phyloP scores from a whole-genome alignment of 2,329 filamentous ascomycete genomes.

The Pyricularia sp. region DNA sequence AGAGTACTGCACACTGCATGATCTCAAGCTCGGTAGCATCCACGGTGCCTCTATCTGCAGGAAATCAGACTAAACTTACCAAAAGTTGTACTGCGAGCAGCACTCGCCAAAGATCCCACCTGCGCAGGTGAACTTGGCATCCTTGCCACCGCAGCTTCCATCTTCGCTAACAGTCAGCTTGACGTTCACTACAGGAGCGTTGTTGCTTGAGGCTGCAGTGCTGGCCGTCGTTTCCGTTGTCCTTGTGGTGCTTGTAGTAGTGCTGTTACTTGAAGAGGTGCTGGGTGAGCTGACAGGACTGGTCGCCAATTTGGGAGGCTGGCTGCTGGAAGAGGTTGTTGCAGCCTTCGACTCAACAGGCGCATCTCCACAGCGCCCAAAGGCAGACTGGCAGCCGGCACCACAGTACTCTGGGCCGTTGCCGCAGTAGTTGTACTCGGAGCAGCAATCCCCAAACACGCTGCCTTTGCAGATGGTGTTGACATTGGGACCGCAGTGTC shows the following conservation, averaged over 20 bases:
- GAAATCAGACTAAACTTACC: neutral
- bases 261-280: neutral
- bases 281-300: neutral
- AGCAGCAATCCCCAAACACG: constrained; percentile 8
- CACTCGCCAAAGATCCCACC: constrained; percentile 1
- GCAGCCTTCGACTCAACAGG: neutral
- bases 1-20: neutral
- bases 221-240: neutral
- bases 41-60: neutral
- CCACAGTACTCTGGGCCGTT: constrained; percentile 8
- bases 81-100: constrained; percentile 5
- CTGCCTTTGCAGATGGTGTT: constrained; percentile 9
- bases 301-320: neutral
- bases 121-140: constrained; percentile 2
- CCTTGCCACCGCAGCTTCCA: neutral
- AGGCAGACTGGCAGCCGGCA: constrained; percentile 7
- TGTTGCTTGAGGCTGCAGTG: neutral
- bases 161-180: neutral
- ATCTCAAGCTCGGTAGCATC: neutral
- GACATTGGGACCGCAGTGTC: constrained; percentile 8
- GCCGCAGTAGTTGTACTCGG: constrained; percentile 9
- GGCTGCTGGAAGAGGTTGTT: neutral
- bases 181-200: neutral
- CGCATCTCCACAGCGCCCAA: constrained; percentile 6
- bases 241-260: neutral